Base-by-base conservation (phyloP, 805 yeast genomes). In the Tetrapisispora phaffii region DNA sequence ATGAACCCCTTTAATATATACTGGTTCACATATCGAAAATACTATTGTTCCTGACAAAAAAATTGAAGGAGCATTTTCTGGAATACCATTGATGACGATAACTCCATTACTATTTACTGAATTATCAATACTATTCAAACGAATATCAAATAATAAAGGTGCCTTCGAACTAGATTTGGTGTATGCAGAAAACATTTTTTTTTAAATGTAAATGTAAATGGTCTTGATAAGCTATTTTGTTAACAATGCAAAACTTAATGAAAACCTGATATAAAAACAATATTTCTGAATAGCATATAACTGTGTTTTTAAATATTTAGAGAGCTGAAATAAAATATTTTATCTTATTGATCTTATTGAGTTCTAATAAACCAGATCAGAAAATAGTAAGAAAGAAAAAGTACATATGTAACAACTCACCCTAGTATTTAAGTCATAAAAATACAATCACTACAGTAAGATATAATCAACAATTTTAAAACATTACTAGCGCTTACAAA, bases 41-140 rank as follows among this genome's bases (percentile, higher is more conserved):
- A 82, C 88, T 21, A 93, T 79, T 10, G 77, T 78, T 4, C 98
- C 98, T 1, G 82, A 68, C 23, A 93, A 63, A 7, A 83, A 66
- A 3, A 78, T 85, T 1, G 95, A 80, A 0, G 86, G 73, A 0
- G 97, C 95, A 43, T 82, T 89, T 31, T 74, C 72, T 6, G 82
- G 79, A 1, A 82, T 58, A 1, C 98, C 98, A 53, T 87, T 82
- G 28, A 90, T 63, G 8, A 93, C 75, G 4, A 90, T 65, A 4
- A 38, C 41, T 7, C 41, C 41, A 26, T 24, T 12, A 26, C 24
- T 38, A 19, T 38, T 38, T 9, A 89, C 90, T 57, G 87, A 93
- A 50, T 79, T 81, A 36, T 85, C 94, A 2, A 74, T 60, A 22
- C 86, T 77, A 42, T 77, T 73, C 32, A 86, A 63, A 44, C 94